Percentiles rank a stretch among this genome's conserved stretches.
These are phyloP conservation scores for Chlamydomonas eustigma DNA, from an alignment of 139 green algal genomes.

Conservation along the genomic window DNA sequence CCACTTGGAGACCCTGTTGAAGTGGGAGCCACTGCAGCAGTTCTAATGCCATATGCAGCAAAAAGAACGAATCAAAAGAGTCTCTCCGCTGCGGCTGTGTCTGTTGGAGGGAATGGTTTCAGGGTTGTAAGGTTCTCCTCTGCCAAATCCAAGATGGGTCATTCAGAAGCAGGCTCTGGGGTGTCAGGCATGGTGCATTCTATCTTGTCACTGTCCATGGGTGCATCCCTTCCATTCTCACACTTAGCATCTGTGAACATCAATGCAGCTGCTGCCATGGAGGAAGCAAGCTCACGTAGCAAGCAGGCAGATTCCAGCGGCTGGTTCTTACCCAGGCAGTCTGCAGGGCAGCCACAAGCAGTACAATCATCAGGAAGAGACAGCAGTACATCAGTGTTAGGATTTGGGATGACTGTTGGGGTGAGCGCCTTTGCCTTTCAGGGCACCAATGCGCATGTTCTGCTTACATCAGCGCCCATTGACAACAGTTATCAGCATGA, in stretches of 20 bases:
- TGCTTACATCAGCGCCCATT: background rate
- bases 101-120: no score
- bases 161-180: conserved; percentile 79
- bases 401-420: background rate
- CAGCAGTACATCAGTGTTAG: no score
- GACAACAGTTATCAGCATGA: no score
- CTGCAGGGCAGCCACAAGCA: background rate
- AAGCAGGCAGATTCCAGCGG: background rate
- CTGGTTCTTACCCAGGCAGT: conserved; percentile 2
- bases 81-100: no score
- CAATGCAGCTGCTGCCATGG: conserved; percentile 47
- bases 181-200: conserved; percentile 63
- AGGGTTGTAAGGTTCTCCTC: background rate
- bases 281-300: background rate
- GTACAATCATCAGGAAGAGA: no score
- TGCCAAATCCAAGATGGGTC: conserved; percentile 70
- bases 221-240: conserved; percentile 28
- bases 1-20: conserved; percentile 75
- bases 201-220: background rate
- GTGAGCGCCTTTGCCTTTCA: conserved; percentile 21
- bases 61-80: no score
- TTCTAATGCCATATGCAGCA: conserved; percentile 17
- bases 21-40: conserved; percentile 44
- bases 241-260: conserved; percentile 62
- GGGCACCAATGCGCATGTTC: conserved; percentile 13